These are phyloP conservation scores for Leptomonas seymouri DNA, from an alignment of 208 protist genomes.

Conservation along the genomic window DNA sequence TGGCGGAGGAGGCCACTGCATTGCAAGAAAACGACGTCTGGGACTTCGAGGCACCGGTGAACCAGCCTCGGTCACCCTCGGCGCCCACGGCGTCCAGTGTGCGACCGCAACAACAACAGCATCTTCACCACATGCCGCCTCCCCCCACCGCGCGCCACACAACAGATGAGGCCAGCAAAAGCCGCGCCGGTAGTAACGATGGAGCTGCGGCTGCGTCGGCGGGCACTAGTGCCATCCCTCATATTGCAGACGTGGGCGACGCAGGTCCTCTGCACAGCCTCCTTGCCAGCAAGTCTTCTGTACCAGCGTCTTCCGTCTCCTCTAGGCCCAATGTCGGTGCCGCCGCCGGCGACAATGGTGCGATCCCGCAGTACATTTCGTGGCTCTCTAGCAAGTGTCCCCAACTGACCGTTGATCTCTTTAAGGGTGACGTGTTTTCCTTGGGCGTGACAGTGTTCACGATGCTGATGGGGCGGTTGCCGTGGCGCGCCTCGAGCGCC, in stretches of 20 bases:
- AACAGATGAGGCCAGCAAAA: background rate
- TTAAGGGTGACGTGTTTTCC: slow-evolving; percentile 73
- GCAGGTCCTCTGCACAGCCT: slow-evolving; percentile 6
- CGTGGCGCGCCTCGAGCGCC: slow-evolving; percentile 47
- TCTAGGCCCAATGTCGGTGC: background rate
- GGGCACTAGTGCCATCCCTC: background rate
- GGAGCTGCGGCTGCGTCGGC: background rate
- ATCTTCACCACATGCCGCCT: background rate
- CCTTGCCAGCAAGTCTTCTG: slow-evolving; percentile 2
- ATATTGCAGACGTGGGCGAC: background rate
- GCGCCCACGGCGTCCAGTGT: background rate
- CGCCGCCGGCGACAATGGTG: background rate
- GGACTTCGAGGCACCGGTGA: background rate
- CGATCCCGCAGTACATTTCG: background rate
- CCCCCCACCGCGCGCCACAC: background rate
- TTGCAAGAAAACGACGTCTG: slow-evolving; percentile 15
- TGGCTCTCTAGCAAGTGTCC: background rate
- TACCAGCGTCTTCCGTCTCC: slow-evolving; percentile 5
- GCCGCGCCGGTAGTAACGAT: background rate
- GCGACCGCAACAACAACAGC: background rate
- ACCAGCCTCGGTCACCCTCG: background rate
- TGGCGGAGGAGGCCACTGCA: background rate
- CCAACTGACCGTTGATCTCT: slow-evolving; percentile 46
- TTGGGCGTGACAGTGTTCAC: slow-evolving; percentile 72
- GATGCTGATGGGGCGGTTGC: slow-evolving; percentile 65